Evolutionary conservation across 2,329 filamentous ascomycete genomes (phyloP).

Genomic region (Apiospora saccharicola): DNA sequence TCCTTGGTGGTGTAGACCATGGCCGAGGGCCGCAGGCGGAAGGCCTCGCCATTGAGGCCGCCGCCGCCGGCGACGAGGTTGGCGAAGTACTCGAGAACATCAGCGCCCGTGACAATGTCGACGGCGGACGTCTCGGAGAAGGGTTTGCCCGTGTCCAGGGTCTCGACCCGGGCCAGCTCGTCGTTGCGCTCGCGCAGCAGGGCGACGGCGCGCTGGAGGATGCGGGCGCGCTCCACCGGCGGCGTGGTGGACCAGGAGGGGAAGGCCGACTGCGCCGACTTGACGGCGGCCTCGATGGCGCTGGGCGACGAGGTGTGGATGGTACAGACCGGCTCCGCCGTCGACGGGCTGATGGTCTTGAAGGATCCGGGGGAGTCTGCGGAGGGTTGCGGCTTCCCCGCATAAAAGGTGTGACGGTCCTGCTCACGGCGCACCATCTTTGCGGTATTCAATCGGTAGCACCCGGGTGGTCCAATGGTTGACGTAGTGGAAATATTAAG

Average conservation of each 20-base stretch:
- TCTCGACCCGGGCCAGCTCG: slow-evolving; percentile 80
- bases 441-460: neutral
- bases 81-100: slow-evolving; percentile 87
- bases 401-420: slow-evolving; percentile 75
- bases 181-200: slow-evolving; percentile 81
- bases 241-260: slow-evolving; percentile 78
- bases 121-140: slow-evolving; percentile 85
- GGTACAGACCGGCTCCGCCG: slow-evolving; percentile 70
- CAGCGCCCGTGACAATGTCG: slow-evolving; percentile 82
- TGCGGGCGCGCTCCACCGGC: slow-evolving; percentile 75
- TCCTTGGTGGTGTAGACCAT: slow-evolving; percentile 87
- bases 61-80: slow-evolving; percentile 79
- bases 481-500: neutral
- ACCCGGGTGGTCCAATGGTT: neutral
- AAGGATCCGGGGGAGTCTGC: slow-evolving; percentile 69
- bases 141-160: slow-evolving; percentile 85
- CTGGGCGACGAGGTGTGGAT: slow-evolving; percentile 73
- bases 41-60: slow-evolving; percentile 81
- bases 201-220: slow-evolving; percentile 78
- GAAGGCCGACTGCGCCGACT: slow-evolving; percentile 76
- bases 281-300: slow-evolving; percentile 76
- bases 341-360: slow-evolving; percentile 77
- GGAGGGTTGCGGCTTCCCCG: slow-evolving; percentile 71
- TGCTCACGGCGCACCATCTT: slow-evolving; percentile 24
- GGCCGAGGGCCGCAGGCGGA: slow-evolving; percentile 75